Evolutionary conservation across 2,329 filamentous ascomycete genomes (phyloP).

Genomic region (Penicillium glabrum): DNA sequence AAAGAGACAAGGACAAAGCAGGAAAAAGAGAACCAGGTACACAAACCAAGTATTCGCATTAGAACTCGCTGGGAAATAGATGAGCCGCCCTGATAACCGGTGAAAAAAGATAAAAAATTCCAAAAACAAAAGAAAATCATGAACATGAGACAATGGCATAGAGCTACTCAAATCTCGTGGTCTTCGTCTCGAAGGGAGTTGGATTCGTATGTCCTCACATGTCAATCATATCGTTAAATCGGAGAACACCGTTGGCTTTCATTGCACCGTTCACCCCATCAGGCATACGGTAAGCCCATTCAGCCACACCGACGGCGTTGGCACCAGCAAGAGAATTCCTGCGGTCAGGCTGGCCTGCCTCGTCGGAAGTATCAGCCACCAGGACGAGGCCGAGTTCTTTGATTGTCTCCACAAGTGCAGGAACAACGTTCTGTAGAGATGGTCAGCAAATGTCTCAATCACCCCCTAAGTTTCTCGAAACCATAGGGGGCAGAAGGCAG

Average conservation of each 20-base stretch:
- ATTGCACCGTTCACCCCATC: conserved; percentile 86
- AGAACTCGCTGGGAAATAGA: background rate
- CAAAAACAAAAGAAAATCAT: conserved; percentile 1
- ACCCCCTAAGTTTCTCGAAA: background rate
- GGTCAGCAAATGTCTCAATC: conserved; percentile 13
- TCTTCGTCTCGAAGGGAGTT: conserved; percentile 15
- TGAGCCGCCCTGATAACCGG: conserved; percentile 3
- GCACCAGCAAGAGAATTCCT: conserved; percentile 21
- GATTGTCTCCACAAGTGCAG: conserved; percentile 86
- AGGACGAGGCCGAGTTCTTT: conserved; percentile 92
- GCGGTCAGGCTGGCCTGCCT: conserved; percentile 36
- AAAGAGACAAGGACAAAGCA: conserved; percentile 1
- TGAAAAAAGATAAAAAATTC: background rate
- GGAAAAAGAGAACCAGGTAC: background rate
- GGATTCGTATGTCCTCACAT: conserved; percentile 43
- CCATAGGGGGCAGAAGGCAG: background rate
- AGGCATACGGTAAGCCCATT: conserved; percentile 58
- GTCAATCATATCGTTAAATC: conserved; percentile 91
- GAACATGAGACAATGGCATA: conserved; percentile 9
- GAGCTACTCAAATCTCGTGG: conserved; percentile 19
- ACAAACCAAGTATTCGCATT: background rate
- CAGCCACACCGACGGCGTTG: conserved; percentile 32
- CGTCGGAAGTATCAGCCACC: conserved; percentile 79
- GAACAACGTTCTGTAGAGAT: conserved; percentile 74
- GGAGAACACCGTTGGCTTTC: conserved; percentile 79